A percentile compares a stretch with the other conserved stretches of the same genome.
Evolutionary conservation across 2,329 filamentous ascomycete genomes (phyloP).

Genomic region (Lasiodiplodia sp.): DNA sequence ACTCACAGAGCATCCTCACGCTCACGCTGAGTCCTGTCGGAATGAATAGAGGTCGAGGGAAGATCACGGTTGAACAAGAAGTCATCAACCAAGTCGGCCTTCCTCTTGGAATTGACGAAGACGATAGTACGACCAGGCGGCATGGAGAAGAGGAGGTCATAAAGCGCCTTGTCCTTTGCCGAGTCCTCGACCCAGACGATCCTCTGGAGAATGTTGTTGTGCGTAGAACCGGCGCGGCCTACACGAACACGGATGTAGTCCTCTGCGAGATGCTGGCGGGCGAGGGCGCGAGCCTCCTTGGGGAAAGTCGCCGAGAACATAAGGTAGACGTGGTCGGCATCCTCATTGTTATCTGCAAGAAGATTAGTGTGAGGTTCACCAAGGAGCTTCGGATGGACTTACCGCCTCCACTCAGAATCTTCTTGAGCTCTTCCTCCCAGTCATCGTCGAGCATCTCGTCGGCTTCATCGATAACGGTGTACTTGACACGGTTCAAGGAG

Average conservation of each 20-base stretch:
- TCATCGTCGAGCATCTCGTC: conserved; percentile 86
- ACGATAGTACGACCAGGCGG: conserved; percentile 81
- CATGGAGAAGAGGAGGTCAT: conserved; percentile 74
- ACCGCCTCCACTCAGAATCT: conserved; percentile 84
- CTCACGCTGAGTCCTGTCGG: conserved; percentile 85
- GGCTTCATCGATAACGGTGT: conserved; percentile 87
- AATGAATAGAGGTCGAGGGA: conserved; percentile 87
- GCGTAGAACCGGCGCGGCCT: conserved; percentile 83
- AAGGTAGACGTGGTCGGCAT: conserved; percentile 71
- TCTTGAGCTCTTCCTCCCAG: conserved; percentile 78
- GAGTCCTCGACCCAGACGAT: conserved; percentile 71
- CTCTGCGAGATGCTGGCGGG: conserved; percentile 75
- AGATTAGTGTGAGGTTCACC: conserved; percentile 32
- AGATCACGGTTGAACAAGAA: conserved; percentile 80
- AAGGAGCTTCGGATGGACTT: neutral
- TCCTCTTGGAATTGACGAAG: conserved; percentile 83
- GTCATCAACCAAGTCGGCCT: conserved; percentile 86
- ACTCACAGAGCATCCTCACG: conserved; percentile 84
- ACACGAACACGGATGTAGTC: conserved; percentile 83
- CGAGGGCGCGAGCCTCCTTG: conserved; percentile 76
- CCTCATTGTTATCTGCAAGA: conserved; percentile 72
- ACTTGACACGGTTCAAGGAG: conserved; percentile 76
- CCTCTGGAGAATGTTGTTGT: conserved; percentile 80
- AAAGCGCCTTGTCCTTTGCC: conserved; percentile 73
- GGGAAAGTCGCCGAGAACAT: conserved; percentile 97